A percentile compares a stretch with the other conserved stretches of the same genome.
phyloP scores from a whole-genome alignment of 2,329 filamentous ascomycete species.

The Aspergillus ochraceus region DNA sequence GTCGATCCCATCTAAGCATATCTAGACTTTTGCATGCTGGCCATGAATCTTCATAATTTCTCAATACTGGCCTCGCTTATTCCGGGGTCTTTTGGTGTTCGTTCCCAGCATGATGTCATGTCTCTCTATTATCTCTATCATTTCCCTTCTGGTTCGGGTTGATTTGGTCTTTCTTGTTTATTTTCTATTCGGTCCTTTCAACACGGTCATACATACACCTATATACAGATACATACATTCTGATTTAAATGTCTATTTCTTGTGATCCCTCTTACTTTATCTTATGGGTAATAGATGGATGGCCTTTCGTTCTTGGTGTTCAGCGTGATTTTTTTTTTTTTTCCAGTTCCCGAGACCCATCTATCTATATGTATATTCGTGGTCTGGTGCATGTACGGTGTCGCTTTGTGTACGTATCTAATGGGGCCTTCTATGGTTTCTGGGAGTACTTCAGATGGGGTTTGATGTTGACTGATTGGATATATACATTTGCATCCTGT shows the following conservation, averaged over 20 bases:
- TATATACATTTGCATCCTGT: neutral
- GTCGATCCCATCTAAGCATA: neutral
- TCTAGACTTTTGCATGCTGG: constrained; percentile 15
- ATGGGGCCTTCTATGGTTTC: neutral
- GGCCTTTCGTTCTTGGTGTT: neutral
- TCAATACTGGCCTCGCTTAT: neutral
- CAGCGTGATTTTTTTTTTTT: neutral
- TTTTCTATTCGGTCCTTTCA: neutral
- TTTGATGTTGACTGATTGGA: neutral
- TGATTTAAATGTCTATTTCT: neutral
- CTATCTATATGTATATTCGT: neutral
- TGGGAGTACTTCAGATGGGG: neutral
- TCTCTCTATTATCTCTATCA: neutral
- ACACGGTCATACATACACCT: neutral
- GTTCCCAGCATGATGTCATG: neutral
- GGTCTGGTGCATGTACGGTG: neutral
- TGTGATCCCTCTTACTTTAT: too few species aligned
- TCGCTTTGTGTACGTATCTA: neutral
- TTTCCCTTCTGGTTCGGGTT: neutral
- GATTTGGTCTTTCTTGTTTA: neutral
- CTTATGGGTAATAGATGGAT: too few species aligned
- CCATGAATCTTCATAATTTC: constrained; percentile 7
- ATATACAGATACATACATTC: neutral
- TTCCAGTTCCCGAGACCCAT: neutral
- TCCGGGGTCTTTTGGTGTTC: constrained; percentile 5